Conservation (phyloP, 108 stramenopile species). For the Licmophora abbreviata region DNA sequence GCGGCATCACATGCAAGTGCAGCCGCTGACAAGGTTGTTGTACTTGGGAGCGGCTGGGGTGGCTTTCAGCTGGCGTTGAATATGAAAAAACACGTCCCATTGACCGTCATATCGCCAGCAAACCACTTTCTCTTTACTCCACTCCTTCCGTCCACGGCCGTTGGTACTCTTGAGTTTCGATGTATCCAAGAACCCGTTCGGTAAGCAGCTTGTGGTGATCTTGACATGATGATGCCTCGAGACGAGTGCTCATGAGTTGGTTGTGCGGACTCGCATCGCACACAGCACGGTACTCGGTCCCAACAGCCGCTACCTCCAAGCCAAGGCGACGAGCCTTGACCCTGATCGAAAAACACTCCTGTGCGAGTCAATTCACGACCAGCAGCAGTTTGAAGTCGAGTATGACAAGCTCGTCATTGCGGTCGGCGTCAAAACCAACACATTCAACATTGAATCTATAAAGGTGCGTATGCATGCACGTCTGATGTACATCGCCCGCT, state of each 20-base stretch:
- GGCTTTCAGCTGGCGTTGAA: slow-evolving; percentile 49
- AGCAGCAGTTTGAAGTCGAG: slow-evolving; percentile 55
- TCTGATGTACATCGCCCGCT: neutral
- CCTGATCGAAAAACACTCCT: slow-evolving; percentile 36
- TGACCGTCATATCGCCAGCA: slow-evolving; percentile 67
- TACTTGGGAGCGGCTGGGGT: slow-evolving; percentile 71
- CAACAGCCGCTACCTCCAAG: slow-evolving; percentile 67
- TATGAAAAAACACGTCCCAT: slow-evolving; percentile 4
- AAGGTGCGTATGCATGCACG: no score
- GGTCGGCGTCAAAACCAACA: slow-evolving; percentile 89
- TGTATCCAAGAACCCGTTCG: slow-evolving; percentile 94
- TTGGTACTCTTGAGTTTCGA: slow-evolving; percentile 95
- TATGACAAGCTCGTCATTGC: slow-evolving; percentile 90
- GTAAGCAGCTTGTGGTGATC: slow-evolving; percentile 9
- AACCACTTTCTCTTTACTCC: slow-evolving; percentile 98
- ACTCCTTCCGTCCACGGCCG: slow-evolving; percentile 88
- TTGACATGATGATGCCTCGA: slow-evolving; percentile 12
- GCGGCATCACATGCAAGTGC: no score
- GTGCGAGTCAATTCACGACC: slow-evolving; percentile 58
- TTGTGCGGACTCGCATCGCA: no score
- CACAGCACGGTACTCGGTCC: slow-evolving; percentile 31
- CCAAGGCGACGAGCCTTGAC: slow-evolving; percentile 70
- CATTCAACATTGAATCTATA: slow-evolving; percentile 37
- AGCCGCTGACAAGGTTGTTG: slow-evolving; percentile 23
- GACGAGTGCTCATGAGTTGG: neutral